phyloP scores from a whole-genome alignment of 257 asterid species.

The Prunella vulgaris region DNA sequence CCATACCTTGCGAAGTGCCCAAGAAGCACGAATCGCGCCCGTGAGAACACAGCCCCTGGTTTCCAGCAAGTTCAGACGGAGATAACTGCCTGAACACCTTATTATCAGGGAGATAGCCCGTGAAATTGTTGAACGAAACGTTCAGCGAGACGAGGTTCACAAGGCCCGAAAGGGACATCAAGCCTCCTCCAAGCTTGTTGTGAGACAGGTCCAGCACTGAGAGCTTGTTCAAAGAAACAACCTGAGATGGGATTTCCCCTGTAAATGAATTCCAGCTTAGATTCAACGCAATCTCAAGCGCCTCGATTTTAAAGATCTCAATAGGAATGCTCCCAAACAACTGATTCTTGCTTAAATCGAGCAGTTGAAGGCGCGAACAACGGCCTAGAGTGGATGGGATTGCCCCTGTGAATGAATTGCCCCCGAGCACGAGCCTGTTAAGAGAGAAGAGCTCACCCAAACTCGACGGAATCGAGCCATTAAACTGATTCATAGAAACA shows the following conservation, averaged over 20 bases:
- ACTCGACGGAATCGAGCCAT: constrained; percentile 51
- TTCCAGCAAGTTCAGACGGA: constrained; percentile 48
- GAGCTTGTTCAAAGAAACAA: constrained; percentile 51
- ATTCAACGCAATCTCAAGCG: constrained; percentile 68
- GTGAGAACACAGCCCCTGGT: constrained; percentile 46
- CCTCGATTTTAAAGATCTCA: constrained; percentile 48
- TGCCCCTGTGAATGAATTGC: constrained; percentile 51
- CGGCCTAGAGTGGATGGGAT: constrained; percentile 58
- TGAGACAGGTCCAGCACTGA: constrained; percentile 65
- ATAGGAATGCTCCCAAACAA: constrained; percentile 52
- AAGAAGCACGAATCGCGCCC: constrained; percentile 67
- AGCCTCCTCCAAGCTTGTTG: constrained; percentile 63
- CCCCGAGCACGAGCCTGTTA: constrained; percentile 46
- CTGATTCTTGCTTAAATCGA: constrained; percentile 62
- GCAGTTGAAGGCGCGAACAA: constrained; percentile 59
- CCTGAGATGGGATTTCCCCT: constrained; percentile 62
- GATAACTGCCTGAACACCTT: constrained; percentile 76
- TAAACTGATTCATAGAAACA: constrained; percentile 50
- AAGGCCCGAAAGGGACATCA: constrained; percentile 56
- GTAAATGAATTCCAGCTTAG: constrained; percentile 65
- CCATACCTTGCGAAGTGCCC: constrained; percentile 26
- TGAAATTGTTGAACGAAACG: constrained; percentile 64
- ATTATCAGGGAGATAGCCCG: constrained; percentile 71
- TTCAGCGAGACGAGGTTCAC: constrained; percentile 68
- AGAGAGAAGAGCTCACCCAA: constrained; percentile 49